A percentile compares a stretch with the other conserved stretches of the same genome.
Evolutionary conservation across 129 eudicot genomes (phyloP).

Genomic region (Centaurea solstitialis): DNA sequence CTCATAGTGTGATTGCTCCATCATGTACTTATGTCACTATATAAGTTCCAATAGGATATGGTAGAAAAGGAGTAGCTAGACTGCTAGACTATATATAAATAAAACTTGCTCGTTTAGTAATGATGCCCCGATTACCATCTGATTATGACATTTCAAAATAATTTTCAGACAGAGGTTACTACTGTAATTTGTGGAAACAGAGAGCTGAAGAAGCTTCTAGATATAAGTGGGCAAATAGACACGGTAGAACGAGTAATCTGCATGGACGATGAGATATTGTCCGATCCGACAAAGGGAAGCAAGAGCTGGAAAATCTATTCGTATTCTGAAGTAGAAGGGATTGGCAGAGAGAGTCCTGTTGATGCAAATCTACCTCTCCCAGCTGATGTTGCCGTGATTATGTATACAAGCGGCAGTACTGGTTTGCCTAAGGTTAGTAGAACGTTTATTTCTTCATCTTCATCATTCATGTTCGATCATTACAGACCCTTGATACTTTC

Average conservation of each 20-base stretch:
- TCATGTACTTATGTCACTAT: background rate
- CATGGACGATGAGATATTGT: slow-evolving; percentile 70
- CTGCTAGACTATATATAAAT: background rate
- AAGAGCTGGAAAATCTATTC: slow-evolving; percentile 65
- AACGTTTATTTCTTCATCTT: slow-evolving; percentile 14
- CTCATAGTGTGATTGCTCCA: background rate
- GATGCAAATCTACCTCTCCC: slow-evolving; percentile 80
- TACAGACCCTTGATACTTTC: background rate
- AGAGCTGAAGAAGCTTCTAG: slow-evolving; percentile 85
- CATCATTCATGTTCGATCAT: background rate
- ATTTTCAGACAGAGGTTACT: slow-evolving; percentile 89
- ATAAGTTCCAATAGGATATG: background rate
- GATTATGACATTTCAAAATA: slow-evolving; percentile 1
- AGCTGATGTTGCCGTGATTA: slow-evolving; percentile 91
- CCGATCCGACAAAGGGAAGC: slow-evolving; percentile 38
- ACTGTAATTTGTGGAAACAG: slow-evolving; percentile 92
- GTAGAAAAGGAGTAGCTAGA: background rate
- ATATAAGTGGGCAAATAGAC: slow-evolving; percentile 83
- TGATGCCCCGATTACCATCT: slow-evolving; percentile 17
- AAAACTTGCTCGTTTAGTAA: background rate
- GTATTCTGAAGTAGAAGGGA: slow-evolving; percentile 63
- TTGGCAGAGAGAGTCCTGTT: slow-evolving; percentile 74
- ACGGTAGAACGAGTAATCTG: slow-evolving; percentile 84
- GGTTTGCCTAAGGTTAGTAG: slow-evolving; percentile 91
- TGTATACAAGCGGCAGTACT: slow-evolving; percentile 98